phyloP scores from a whole-genome alignment of 228 moss, liverwort and hornwort genomes.

The Sphagnum fallax region DNA sequence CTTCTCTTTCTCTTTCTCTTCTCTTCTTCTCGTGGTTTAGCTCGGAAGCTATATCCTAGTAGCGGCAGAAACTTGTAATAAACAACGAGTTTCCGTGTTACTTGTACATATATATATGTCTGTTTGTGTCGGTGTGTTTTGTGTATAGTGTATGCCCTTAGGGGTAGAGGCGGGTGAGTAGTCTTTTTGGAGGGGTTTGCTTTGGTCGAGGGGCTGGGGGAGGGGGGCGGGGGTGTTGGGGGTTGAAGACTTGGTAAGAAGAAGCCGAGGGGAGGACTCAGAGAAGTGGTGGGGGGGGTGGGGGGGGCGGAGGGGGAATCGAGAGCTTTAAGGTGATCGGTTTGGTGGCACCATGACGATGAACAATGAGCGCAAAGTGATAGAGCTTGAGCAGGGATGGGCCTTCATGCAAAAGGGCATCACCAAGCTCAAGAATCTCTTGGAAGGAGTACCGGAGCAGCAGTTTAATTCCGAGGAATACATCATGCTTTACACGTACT shows the following conservation, averaged over 20 bases:
- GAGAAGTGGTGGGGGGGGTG: background rate
- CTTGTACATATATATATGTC: background rate
- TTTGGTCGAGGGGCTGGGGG: background rate
- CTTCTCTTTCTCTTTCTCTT: background rate
- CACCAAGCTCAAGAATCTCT: conserved; percentile 88
- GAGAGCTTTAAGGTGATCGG: background rate
- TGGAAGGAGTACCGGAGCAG: conserved; percentile 83
- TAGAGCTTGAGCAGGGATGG: conserved; percentile 97
- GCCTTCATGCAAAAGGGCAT: conserved; percentile 95
- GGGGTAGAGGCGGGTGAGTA: background rate
- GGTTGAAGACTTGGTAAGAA: background rate
- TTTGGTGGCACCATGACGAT: conserved; percentile 26
- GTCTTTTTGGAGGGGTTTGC: background rate
- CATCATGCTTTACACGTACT: conserved; percentile 96
- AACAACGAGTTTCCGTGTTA: background rate
- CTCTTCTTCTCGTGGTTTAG: background rate
- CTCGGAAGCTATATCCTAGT: background rate
- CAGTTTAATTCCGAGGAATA: conserved; percentile 99
- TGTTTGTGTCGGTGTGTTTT: background rate
- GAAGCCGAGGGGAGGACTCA: background rate
- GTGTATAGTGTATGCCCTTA: background rate
- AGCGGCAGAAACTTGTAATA: background rate
- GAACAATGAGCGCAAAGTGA: conserved; percentile 89
- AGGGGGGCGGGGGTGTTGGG: background rate
- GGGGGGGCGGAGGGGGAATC: background rate